These are phyloP conservation scores for Epichloe aotearoae DNA, from an alignment of 2,329 filamentous ascomycete genomes.

Conservation along the genomic window DNA sequence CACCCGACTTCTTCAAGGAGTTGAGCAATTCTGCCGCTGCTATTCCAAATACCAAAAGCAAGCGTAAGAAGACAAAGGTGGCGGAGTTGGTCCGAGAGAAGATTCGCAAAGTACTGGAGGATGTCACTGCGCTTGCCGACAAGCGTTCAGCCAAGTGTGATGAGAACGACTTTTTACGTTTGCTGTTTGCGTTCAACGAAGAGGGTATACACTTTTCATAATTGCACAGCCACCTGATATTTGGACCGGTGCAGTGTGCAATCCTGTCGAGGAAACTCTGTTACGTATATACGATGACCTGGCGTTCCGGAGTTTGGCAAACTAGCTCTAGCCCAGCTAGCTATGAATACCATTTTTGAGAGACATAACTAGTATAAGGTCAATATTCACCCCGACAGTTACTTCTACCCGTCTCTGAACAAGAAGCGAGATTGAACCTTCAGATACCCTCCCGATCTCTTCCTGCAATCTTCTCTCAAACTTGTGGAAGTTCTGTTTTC, in stretches of 20 bases:
- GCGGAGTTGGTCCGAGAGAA: constrained; percentile 75
- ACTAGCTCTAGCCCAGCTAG: neutral
- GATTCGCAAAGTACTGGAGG: constrained; percentile 71
- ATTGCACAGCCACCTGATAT: constrained; percentile 8
- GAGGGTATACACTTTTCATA: constrained; percentile 86
- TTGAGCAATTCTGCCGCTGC: constrained; percentile 27
- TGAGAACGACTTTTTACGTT: constrained; percentile 77
- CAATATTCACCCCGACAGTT: too few relatives aligned
- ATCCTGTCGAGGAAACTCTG: too few relatives aligned
- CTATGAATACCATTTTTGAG: neutral
- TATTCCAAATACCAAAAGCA: constrained; percentile 46
- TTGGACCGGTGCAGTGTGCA: neutral
- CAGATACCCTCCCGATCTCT: too few relatives aligned
- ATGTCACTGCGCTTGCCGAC: constrained; percentile 66
- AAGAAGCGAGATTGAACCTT: too few relatives aligned
- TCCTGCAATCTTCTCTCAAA: too few relatives aligned
- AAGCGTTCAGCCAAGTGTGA: constrained; percentile 78
- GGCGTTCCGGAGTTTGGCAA: neutral
- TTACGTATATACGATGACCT: neutral
- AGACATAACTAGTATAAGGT: too few relatives aligned
- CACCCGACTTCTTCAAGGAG: constrained; percentile 77
- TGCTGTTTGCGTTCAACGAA: constrained; percentile 73
- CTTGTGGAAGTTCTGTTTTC: neutral
- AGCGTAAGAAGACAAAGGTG: constrained; percentile 68
- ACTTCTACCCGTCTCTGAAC: too few relatives aligned